Percentiles rank a stretch among this genome's conserved stretches.
Conservation (phyloP, 2,329 filamentous ascomycete species). For the Botryotinia calthae region DNA sequence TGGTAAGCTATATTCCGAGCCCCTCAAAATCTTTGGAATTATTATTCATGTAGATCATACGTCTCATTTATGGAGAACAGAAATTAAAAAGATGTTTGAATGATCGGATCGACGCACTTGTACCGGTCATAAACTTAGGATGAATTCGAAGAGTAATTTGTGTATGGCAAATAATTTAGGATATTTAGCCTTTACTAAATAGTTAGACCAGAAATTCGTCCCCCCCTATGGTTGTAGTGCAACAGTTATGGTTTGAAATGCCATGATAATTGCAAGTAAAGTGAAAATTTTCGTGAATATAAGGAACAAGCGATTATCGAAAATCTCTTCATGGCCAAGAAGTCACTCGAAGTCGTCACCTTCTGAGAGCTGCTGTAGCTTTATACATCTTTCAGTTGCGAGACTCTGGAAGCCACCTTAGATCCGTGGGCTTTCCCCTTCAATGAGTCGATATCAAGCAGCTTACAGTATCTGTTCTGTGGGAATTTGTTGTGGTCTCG, state of each 20-base stretch:
- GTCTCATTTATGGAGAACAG: neutral
- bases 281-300: neutral
- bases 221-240: neutral
- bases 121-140: neutral
- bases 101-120: neutral
- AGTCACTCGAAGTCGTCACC: too few relatives aligned
- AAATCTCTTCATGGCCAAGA: too few relatives aligned
- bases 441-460: neutral
- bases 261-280: too few relatives aligned
- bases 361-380: too few relatives aligned
- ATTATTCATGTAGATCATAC: neutral
- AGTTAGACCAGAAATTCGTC: neutral
- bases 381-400: too few relatives aligned
- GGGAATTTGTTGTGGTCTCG: neutral
- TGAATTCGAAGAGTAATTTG: neutral
- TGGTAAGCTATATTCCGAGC: neutral
- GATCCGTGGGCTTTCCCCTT: neutral
- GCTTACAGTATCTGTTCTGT: neutral
- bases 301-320: neutral
- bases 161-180: neutral
- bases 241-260: too few relatives aligned
- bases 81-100: rapidly evolving
- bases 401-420: too few relatives aligned
- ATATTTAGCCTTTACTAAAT: neutral
- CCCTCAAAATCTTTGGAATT: neutral